A percentile compares a stretch with the other conserved stretches of the same genome.
These are phyloP conservation scores for Podospora pseudoanserina DNA, from an alignment of 495 filamentous ascomycete genomes.

Conservation along the genomic window DNA sequence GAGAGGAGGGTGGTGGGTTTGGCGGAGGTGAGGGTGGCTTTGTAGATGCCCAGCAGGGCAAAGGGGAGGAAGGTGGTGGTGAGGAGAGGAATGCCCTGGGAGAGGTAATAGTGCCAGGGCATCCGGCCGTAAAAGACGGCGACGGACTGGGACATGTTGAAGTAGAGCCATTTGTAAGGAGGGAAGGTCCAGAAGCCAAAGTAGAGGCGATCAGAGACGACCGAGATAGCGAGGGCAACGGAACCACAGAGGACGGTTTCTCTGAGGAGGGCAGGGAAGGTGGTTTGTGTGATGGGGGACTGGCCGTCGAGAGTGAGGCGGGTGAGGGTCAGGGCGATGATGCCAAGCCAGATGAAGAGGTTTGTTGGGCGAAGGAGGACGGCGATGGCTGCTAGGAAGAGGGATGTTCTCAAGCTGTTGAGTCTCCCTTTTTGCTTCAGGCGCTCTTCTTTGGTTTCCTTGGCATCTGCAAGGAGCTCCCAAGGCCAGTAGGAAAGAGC, in stretches of 20 bases:
- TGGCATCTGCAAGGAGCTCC: constrained; percentile 47
- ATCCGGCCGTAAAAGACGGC: constrained; percentile 92
- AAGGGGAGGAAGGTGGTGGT: constrained; percentile 83
- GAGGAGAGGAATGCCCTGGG: constrained; percentile 83
- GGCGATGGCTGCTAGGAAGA: constrained; percentile 74
- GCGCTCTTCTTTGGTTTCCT: constrained; percentile 23
- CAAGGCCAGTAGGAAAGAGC: constrained; percentile 88
- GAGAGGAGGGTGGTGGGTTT: neutral
- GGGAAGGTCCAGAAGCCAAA: constrained; percentile 89
- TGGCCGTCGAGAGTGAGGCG: constrained; percentile 37
- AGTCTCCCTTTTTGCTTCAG: constrained; percentile 28
- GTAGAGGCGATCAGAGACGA: constrained; percentile 71
- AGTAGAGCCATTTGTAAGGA: constrained; percentile 81
- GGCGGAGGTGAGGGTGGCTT: constrained; percentile 34
- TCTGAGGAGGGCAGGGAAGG: constrained; percentile 53
- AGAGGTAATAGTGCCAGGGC: constrained; percentile 87
- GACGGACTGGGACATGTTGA: constrained; percentile 83
- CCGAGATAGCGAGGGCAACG: constrained; percentile 57
- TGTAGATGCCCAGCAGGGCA: constrained; percentile 61
- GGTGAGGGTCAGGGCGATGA: constrained; percentile 44
- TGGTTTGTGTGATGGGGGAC: constrained; percentile 38
- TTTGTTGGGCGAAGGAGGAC: constrained; percentile 91
- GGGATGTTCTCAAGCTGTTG: constrained; percentile 60
- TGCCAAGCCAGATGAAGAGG: constrained; percentile 71
- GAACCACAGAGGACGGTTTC: constrained; percentile 68